Evolutionary conservation across 306 rosid genomes (phyloP), one percentile per base, ranked within the genome.

Genomic region (Datisca glomerata): DNA sequence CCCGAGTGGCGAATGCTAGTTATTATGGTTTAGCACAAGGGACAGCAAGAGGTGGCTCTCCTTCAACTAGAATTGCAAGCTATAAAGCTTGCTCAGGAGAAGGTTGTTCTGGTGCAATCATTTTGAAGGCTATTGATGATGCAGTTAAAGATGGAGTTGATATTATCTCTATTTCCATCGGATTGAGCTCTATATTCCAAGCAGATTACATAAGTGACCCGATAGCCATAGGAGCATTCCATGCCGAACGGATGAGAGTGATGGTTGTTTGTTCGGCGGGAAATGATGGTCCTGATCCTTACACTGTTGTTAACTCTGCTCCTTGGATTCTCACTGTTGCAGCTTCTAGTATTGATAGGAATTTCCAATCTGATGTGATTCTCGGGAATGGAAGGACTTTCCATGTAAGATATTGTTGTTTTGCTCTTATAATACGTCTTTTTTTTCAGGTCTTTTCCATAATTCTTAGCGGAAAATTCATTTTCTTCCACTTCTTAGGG

Each of bases 261-360:
- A 20, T 80, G 84, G 97, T 89, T 21, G 72, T 80, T 21, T 76
- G 94, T 53, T 89, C 97, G 18, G 97, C 73, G 8, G 97, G 97
- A 28, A 89, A 89, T 50, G 89, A 79, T 55, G 97, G 97, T 24
- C 95, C 97, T 24, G 74, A 76, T 65, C 66, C 83, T 63, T 63
- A 48, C 56, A 76, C 93, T 6, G 63, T 80, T 59, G 89, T 68
- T 11, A 89, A 89, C 19, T 14, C 91, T n/a, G 95, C 97, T 8
- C 97, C 95, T 3, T 89, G 97, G 97, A 60, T 83, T 49, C 68
- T 89, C 52, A 89, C 95, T 0, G 80, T 80, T 53, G 94, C 91
- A 27, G 97, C 97, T 67, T 89, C 97, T 49, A 83, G 55, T 52
- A 80, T 89, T 58, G 97, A 89, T 52, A 76, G 97, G 64, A 71